Percentiles rank a stretch among this genome's conserved stretches.
Conservation (phyloP, 345 rosid genomes). For the Garcia nutans region DNA sequence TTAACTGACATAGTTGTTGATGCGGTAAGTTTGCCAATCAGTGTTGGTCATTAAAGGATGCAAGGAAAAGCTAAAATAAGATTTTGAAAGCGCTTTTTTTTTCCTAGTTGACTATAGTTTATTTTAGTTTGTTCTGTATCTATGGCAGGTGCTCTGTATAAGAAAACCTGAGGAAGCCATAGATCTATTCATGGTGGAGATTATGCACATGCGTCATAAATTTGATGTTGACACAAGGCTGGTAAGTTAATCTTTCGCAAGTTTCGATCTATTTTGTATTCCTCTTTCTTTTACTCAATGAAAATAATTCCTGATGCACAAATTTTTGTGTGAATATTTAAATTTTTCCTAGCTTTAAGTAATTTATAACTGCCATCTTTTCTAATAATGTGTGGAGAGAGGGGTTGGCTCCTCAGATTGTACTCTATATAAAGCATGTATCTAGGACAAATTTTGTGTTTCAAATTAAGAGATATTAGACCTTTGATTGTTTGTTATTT, state of each 20-base stretch:
- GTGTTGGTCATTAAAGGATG: background rate
- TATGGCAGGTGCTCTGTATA: constrained; percentile 77
- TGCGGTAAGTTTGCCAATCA: constrained; percentile 48
- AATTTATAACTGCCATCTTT: background rate
- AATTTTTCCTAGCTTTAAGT: background rate
- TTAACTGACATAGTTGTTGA: constrained; percentile 85
- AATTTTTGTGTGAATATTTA: too few species aligned
- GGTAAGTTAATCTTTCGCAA: constrained; percentile 39
- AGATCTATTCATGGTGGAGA: constrained; percentile 98
- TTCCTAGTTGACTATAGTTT: background rate
- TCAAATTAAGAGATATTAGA: background rate
- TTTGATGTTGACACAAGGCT: constrained; percentile 94
- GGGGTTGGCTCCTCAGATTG: background rate
- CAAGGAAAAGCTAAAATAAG: background rate
- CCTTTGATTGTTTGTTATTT: background rate
- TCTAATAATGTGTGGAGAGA: background rate
- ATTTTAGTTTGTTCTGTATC: constrained; percentile 10
- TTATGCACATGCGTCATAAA: constrained; percentile 99
- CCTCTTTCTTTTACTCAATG: background rate
- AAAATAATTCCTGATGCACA: background rate
- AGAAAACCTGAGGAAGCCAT: constrained; percentile 83
- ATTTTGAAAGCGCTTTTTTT: background rate
- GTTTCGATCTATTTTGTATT: background rate
- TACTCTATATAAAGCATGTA: background rate
- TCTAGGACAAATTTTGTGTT: background rate